Conservation (phyloP, 2,329 filamentous ascomycete species). For the Trichophyton schoenleinii region DNA sequence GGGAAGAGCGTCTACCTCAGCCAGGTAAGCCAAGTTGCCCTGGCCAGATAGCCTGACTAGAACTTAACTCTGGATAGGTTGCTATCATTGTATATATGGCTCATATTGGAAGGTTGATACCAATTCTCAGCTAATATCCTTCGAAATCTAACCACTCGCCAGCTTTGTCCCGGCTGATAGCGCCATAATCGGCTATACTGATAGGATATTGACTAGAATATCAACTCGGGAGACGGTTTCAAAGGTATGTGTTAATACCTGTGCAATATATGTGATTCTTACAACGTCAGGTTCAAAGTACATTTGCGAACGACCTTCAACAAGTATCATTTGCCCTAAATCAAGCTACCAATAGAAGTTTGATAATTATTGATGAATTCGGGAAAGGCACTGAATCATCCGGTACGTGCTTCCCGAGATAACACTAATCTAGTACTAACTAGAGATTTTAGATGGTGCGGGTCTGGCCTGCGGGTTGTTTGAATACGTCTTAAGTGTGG, state of each 20-base stretch:
- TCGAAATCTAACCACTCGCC: slow-evolving; percentile 6
- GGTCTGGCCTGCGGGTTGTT: slow-evolving; percentile 52
- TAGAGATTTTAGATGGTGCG: slow-evolving; percentile 42
- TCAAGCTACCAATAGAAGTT: slow-evolving; percentile 60
- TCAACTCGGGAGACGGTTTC: slow-evolving; percentile 60
- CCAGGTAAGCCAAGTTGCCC: slow-evolving; percentile 37
- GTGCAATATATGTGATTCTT: not conserved
- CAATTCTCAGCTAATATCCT: not conserved
- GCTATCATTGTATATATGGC: slow-evolving; percentile 85
- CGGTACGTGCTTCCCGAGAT: slow-evolving; percentile 20
- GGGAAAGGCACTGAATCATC: slow-evolving; percentile 54
- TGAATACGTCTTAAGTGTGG: slow-evolving; percentile 42
- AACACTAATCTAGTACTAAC: not conserved
- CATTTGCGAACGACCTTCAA: slow-evolving; percentile 72
- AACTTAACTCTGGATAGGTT: slow-evolving; percentile 29
- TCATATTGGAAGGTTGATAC: slow-evolving; percentile 55
- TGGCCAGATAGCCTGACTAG: too few relatives aligned
- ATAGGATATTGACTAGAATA: slow-evolving; percentile 82
- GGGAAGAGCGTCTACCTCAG: slow-evolving; percentile 95
- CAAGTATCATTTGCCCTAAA: slow-evolving; percentile 68
- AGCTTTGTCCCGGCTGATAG: slow-evolving; percentile 74
- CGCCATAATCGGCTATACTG: slow-evolving; percentile 73
- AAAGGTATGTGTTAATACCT: slow-evolving; percentile 25
- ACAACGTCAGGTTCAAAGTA: slow-evolving; percentile 42
- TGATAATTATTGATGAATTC: slow-evolving; percentile 91